Base-by-base conservation (phyloP, 2,329 filamentous ascomycete genomes). In the Dactylellina leptospora region DNA sequence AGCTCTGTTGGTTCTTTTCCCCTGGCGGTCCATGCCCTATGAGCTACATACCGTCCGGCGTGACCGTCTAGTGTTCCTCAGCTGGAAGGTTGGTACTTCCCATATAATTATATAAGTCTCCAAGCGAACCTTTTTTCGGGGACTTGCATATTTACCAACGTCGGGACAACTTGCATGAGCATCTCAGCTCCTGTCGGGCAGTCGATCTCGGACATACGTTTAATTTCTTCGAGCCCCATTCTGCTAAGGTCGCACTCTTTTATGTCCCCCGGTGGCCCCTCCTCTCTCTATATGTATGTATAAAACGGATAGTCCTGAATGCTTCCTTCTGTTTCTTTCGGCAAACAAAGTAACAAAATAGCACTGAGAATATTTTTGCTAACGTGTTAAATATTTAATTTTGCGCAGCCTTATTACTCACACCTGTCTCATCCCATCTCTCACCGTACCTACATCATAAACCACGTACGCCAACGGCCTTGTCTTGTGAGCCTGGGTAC, bases 41-140 rank as follows among this genome's bases (percentile, higher is more conserved):
- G 38, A 22, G 28, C 55, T 40, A 18, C 59, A 25, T 58, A 36
- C 44, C 25, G 40, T 25, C 28, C 66, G 51, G 66, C 66, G 51
- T 71, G 66, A 71, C 66, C 66, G 56, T 58, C 18, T 22, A 8
- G n/a, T 18, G 56, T 53, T 59, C 42, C 50, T 71, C 66, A 71
- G 58, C 66, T 71, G 58, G 66, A 53, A 47, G 44, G 40, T n/a
- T 9, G 27, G 11, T 42, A n/a, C 30, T 13, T 42, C 54, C 13
- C 53, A 58, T 47, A 56, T n/a, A n/a, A n/a, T 56, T 71, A 71
- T 71, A 71, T 71, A 71, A 71, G 66, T 36, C 66, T 53, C 20
- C 51, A 71, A 71, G 66, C 58, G 66, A 71, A 54, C 66, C 66
- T 63, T 44, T 36, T 58, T 59, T 63, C 45, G 58, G 66, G 40